These are phyloP conservation scores for Ascochyta viciae-villosae DNA, from an alignment of 2,329 filamentous ascomycete genomes.

Conservation along the genomic window DNA sequence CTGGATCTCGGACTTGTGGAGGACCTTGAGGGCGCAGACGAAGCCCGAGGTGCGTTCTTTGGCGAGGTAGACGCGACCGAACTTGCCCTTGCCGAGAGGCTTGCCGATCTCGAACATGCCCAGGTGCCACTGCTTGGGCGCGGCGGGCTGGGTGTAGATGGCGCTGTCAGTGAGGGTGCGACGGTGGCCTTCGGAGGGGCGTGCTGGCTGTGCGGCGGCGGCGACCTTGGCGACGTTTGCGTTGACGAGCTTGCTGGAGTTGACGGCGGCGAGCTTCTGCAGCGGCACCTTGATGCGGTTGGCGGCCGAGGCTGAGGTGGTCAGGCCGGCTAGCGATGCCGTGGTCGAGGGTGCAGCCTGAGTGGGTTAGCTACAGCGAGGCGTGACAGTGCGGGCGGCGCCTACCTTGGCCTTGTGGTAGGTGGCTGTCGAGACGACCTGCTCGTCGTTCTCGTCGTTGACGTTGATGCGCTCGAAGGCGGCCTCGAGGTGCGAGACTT, in stretches of 20 bases:
- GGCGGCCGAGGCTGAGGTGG: conserved; percentile 49
- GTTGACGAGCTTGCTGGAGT: conserved; percentile 62
- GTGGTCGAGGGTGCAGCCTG: conserved; percentile 50
- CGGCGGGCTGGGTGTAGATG: conserved; percentile 45
- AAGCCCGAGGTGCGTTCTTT: conserved; percentile 80
- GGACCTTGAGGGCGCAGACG: conserved; percentile 84
- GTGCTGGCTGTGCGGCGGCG: conserved; percentile 65
- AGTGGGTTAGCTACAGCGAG: conserved; percentile 28
- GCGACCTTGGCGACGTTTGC: conserved; percentile 68
- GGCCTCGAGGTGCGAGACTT: conserved; percentile 79
- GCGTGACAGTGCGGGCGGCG: conserved; percentile 8
- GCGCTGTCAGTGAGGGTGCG: conserved; percentile 58
- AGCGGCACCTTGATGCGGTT: conserved; percentile 75
- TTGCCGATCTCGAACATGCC: conserved; percentile 95
- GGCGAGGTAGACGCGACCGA: conserved; percentile 84
- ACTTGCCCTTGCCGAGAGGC: conserved; percentile 85
- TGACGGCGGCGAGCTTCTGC: conserved; percentile 85
- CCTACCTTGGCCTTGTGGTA: conserved; percentile 81
- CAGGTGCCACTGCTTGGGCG: conserved; percentile 73
- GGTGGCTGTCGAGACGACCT: conserved; percentile 62
- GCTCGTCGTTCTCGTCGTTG: conserved; percentile 79
- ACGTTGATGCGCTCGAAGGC: conserved; percentile 90
- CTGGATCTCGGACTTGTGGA: conserved; percentile 83
- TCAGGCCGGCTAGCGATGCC: conserved; percentile 58
- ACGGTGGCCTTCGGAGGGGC: conserved; percentile 50